phyloP scores from a whole-genome alignment of 2,329 filamentous ascomycete genomes.

The Penicillium sp. region DNA sequence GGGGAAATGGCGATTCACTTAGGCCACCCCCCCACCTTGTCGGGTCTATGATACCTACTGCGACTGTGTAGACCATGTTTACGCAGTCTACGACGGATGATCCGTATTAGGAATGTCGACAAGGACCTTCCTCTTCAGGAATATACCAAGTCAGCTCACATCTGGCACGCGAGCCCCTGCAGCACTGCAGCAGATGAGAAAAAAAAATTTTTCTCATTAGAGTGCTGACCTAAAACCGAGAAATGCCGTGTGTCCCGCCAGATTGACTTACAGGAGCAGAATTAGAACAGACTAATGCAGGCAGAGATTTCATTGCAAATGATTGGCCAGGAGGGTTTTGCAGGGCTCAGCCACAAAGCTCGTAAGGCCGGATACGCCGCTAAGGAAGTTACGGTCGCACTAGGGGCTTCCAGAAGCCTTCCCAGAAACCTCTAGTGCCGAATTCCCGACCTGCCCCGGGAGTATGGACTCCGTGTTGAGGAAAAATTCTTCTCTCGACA shows the following conservation, averaged over 20 bases:
- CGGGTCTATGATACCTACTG: neutral
- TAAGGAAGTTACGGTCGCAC: conserved; percentile 2
- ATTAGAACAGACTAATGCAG: conserved; percentile 27
- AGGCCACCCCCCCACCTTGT: neutral
- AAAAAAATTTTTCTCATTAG: conserved; percentile 18
- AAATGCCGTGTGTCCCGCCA: conserved; percentile 8
- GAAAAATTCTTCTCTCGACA: neutral
- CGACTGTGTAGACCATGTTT: neutral
- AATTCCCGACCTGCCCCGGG: conserved; percentile 7
- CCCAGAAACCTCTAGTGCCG: conserved; percentile 17
- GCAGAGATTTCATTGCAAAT: conserved; percentile 16
- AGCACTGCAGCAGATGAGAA: neutral
- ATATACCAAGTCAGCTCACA: neutral
- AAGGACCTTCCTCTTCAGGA: conserved; percentile 9
- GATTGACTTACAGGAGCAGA: conserved; percentile 14
- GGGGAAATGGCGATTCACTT: conserved; percentile 21
- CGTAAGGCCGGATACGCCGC: conserved; percentile 8
- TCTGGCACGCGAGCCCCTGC: conserved; percentile 3
- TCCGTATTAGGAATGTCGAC: neutral
- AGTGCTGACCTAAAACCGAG: conserved; percentile 23
- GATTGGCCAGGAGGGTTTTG: conserved; percentile 13
- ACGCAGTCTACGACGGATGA: conserved; percentile 1
- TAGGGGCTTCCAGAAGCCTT: conserved; percentile 12
- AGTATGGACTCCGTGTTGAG: neutral
- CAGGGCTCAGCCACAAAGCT: conserved; percentile 19